Evolutionary conservation across 768 basidiomycete species (phyloP), one percentile per base, ranked within the genome.

Genomic region (Phylloporus scabripes): DNA sequence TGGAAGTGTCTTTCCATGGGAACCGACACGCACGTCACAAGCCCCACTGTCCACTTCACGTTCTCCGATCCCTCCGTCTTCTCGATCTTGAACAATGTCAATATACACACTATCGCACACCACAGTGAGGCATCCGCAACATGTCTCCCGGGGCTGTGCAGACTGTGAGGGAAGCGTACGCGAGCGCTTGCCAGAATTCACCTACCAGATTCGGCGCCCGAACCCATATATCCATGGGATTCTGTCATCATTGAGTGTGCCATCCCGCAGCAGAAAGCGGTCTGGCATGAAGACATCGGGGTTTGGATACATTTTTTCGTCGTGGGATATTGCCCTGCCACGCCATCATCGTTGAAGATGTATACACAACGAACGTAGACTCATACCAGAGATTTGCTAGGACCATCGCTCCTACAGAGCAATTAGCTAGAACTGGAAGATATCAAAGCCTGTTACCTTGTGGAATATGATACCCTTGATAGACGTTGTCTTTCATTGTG

Each of bases 301-400:
- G 4, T 70, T 54, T 5, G 66, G 62, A 48, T 72, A 74, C 32
- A 57, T 59, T 5, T 53, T 45, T 37, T 70, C 67, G 33, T 78
- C 65, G 43, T 69, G 72, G 1, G 70, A 64, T 44, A 77, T 68
- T 1, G 69, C 68, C 75, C 75, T 72, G 29, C 4, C 11, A 2
- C 14, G 10, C 20, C 37, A 4, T 48, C 26, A 40, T n/a, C 11
- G 7, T 7, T 29, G 9, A 9, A 29, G 2, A 10, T 29, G 9
- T 14, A 26, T 5, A 10, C 24, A 10, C 1, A 23, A 15, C 15
- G 1, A 18, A 14, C 0, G 15, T 7, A 17, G 1, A 0, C 5
- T 2, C 50, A 42, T 11, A 53, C 58, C 58, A 60, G 11, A 50
- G 4, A 32, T 60, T 59, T 2, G 45, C 23, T 0, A 60, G 2